Percentiles rank a stretch among this genome's conserved stretches.
These are phyloP conservation scores for Chlorella sorokiniana DNA, from an alignment of 139 green algal species.

Conservation along the genomic window DNA sequence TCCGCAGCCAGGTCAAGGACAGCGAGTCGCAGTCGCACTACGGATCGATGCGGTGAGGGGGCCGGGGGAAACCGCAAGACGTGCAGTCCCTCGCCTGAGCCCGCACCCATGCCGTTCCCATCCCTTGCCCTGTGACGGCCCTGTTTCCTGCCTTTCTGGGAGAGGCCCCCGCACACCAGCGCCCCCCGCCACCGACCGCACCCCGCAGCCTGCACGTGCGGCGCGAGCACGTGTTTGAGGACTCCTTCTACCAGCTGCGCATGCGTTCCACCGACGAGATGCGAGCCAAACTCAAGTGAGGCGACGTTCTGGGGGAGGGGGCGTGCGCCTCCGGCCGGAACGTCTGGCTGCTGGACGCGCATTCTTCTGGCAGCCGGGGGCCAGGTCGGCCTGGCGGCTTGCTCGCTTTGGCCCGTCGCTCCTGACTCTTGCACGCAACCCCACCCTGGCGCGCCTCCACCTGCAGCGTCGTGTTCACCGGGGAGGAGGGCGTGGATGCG, in stretches of 20 bases:
- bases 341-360: too few relatives aligned
- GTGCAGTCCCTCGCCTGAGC: too few relatives aligned
- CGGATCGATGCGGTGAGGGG: conserved; percentile 44
- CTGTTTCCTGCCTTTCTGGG: background rate
- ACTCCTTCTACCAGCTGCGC: conserved; percentile 97
- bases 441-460: background rate
- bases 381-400: too few relatives aligned
- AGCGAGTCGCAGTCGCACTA: conserved; percentile 59
- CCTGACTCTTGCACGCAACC: background rate
- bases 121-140: background rate
- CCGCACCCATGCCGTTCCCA: too few relatives aligned
- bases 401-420: too few relatives aligned
- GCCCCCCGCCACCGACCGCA: background rate
- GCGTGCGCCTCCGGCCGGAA: too few relatives aligned
- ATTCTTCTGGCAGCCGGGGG: too few relatives aligned
- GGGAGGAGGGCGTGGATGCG: conserved; percentile 97
- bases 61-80: background rate
- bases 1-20: conserved; percentile 66
- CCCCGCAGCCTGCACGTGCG: conserved; percentile 80
- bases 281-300: conserved; percentile 63
- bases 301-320: too few relatives aligned
- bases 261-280: conserved; percentile 82
- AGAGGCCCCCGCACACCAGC: background rate
- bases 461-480: conserved; percentile 82
- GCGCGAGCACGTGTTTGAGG: conserved; percentile 92